These are phyloP conservation scores for Melastoma candidum DNA, from an alignment of 441 rosid genomes.

Conservation along the genomic window DNA sequence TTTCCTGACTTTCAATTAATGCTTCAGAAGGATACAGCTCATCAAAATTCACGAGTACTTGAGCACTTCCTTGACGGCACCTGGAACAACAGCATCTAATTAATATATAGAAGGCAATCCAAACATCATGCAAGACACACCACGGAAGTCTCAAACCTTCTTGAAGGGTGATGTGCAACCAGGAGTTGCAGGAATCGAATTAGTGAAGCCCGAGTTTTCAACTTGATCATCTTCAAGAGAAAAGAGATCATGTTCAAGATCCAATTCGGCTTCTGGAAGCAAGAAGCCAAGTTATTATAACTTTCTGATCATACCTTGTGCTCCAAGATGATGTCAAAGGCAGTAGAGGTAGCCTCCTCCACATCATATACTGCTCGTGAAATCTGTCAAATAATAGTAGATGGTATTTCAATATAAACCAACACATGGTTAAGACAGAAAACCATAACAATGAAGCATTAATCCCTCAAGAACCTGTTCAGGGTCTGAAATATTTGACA, in stretches of 20 bases:
- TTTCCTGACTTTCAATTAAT: slow-evolving; percentile 24
- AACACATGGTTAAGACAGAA: too few relatives aligned
- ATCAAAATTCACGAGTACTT: slow-evolving; percentile 75
- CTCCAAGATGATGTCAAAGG: too few relatives aligned
- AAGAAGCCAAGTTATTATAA: too few relatives aligned
- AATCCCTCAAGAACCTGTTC: slow-evolving; percentile 42
- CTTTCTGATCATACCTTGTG: slow-evolving; percentile 43
- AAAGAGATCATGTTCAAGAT: not conserved
- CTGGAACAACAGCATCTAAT: slow-evolving; percentile 31
- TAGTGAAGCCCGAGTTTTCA: slow-evolving; percentile 69
- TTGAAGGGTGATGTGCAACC: slow-evolving; percentile 85
- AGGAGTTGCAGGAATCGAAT: slow-evolving; percentile 79
- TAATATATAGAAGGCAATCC: slow-evolving; percentile 23
- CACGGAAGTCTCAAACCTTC: slow-evolving; percentile 38
- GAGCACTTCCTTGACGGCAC: slow-evolving; percentile 94
- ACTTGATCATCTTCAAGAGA: slow-evolving; percentile 50
- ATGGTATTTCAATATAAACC: too few relatives aligned
- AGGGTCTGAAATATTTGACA: slow-evolving; percentile 55
- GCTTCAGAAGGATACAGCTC: slow-evolving; percentile 52
- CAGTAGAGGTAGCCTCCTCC: slow-evolving; percentile 21
- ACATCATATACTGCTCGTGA: slow-evolving; percentile 83
- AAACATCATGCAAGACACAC: slow-evolving; percentile 4
- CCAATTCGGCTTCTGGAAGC: not conserved
- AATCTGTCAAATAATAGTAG: slow-evolving; percentile 30
- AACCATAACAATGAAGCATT: slow-evolving; percentile 7